Percentiles rank a stretch among this genome's conserved stretches.
Conservation (phyloP, 768 basidiomycete genomes). For the Tricholoma terreum region DNA sequence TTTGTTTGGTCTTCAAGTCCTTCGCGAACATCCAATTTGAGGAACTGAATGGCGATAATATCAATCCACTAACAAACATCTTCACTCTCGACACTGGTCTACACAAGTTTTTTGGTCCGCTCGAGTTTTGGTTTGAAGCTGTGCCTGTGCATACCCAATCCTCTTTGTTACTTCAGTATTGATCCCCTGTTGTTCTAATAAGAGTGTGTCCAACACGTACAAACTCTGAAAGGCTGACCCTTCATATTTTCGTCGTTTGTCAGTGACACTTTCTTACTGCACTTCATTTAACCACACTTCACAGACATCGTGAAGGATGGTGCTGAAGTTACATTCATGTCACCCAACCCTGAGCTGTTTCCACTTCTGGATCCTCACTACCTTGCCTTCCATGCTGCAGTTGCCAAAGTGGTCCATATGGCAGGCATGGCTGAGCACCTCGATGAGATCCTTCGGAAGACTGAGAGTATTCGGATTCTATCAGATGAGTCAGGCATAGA, state of each 20-base stretch:
- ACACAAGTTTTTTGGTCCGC: neutral
- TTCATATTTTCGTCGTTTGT: neutral
- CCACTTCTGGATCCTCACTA: neutral
- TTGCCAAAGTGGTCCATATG: neutral
- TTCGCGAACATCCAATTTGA: neutral
- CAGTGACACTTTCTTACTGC: neutral
- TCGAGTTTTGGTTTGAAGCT: neutral
- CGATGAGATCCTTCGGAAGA: neutral
- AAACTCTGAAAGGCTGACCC: too few relatives aligned
- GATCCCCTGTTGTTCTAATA: neutral
- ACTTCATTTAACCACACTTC: neutral
- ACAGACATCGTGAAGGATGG: neutral
- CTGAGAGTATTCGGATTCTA: neutral
- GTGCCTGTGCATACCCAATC: neutral
- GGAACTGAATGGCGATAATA: neutral
- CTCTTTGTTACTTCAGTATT: neutral
- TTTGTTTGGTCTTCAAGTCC: neutral
- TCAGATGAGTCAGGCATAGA: neutral
- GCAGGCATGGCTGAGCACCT: neutral
- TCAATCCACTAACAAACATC: neutral
- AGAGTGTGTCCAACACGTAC: neutral
- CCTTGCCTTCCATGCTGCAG: neutral
- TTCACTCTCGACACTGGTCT: neutral
- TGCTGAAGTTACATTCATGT: neutral
- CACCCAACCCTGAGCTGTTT: neutral